Evolutionary conservation across 228 moss, liverwort and hornwort species (phyloP), one percentile per base, ranked within the genome.

Genomic region (Sphagnum magellanicum): DNA sequence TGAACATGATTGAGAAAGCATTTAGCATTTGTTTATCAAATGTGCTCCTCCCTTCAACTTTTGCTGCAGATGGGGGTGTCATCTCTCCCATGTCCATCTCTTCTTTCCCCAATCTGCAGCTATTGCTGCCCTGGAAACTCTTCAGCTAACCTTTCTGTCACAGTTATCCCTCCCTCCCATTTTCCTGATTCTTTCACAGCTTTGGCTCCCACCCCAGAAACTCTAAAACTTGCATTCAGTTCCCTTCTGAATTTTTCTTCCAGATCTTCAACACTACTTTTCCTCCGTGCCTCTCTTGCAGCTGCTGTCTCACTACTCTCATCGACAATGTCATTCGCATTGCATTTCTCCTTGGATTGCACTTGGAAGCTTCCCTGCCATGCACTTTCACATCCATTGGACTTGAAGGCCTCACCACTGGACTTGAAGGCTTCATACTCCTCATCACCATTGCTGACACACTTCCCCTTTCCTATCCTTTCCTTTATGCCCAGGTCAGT

Each of bases 381-480:
- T 32, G 79, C 0, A 81, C 79, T 5, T 32, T 3, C 50, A 32
- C 32, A 32, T 32, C 32, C 32, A 32, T 32, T 32, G 32, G 32
- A 32, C 32, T 32, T 32, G 32, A 32, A 32, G 32, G 32, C 32
- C 32, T 32, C 32, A 32, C 32, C 32, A 32, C 32, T 32, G 32
- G 32, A 32, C 32, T 32, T 32, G 3, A 32, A 32, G 32, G 32
- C 3, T 32, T 68, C 90, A 3, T 78, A 78, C 57, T 77, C 81
- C 66, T 76, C 76, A 13, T 75, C 83, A 51, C 90, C 86, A 12
- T 79, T 70, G 51, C 82, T 74, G 52, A 81, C 74, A 72, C 86
- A 76, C 62, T 89, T 90, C 5, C 86, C 86, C 71, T 89, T 92
- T 71, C 80, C 82, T 68, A 68, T 58, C 75, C 70, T 77, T 61